Conservation (phyloP, 2,329 filamentous ascomycete genomes). For the Arthrobotrys sphaeroides region DNA sequence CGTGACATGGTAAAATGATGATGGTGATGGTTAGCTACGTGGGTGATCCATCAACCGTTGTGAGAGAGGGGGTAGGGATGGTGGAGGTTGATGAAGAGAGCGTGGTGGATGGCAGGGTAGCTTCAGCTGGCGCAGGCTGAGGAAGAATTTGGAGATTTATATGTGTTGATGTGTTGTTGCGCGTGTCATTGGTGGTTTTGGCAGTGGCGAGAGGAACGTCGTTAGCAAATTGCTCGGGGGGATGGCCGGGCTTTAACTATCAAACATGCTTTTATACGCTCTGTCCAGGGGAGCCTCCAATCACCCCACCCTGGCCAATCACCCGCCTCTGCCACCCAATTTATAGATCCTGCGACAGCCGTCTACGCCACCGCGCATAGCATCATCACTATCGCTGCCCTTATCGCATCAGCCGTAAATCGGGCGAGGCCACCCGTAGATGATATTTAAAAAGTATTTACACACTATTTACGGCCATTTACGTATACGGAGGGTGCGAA, state of each 20-base stretch:
- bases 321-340: constrained; percentile 22
- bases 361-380: constrained; percentile 2
- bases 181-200: constrained; percentile 16
- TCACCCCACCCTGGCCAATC: constrained; percentile 46
- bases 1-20: constrained; percentile 63
- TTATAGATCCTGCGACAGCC: constrained; percentile 17
- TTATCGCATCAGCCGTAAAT: too few species aligned
- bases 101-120: constrained; percentile 10
- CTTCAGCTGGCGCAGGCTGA: background rate
- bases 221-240: constrained; percentile 33
- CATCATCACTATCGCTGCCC: background rate
- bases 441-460: too few species aligned
- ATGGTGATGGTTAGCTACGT: background rate
- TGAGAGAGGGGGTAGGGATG: too few species aligned
- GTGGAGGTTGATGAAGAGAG: too few species aligned
- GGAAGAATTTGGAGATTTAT: constrained; percentile 19
- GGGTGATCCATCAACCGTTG: too few species aligned
- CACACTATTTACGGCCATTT: too few species aligned
- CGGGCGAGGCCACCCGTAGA: too few species aligned
- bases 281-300: constrained; percentile 33
- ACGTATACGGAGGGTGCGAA: too few species aligned
- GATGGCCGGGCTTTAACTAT: constrained; percentile 51
- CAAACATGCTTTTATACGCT: constrained; percentile 51
- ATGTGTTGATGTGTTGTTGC: constrained; percentile 21
- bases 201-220: constrained; percentile 23